Base-by-base conservation (phyloP, 768 basidiomycete genomes). In the Infundibulicybe gibba region DNA sequence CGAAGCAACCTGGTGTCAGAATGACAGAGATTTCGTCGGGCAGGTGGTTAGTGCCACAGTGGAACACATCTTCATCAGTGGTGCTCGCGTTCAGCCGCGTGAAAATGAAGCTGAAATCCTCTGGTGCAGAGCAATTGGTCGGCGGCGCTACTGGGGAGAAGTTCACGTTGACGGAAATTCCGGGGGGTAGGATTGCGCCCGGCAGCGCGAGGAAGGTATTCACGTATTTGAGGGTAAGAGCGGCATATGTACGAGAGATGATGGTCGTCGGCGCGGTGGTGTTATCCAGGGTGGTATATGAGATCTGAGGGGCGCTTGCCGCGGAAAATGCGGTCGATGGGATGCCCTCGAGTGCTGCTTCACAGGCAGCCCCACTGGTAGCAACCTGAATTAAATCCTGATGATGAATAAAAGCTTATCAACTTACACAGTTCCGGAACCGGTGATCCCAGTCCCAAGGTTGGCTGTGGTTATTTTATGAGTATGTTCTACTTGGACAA, bases 131-230 rank as follows among this genome's bases (percentile, higher is more conserved):
- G 49, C 69, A 71, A 42, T 41, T 46, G 41, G 52, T 51, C 25
- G 25, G 25, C 25, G 25, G 3, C 25, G 25, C 8, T 17, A 54
- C 58, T 14, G 62, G 43, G 5, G 67, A 57, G 52, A 56, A 67
- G 52, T 69, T 71, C 49, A 71, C 67, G 50, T 68, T 69, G 37
- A 71, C 48, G 19, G 61, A 55, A 33, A 64, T 54, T 33, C 57
- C 57, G 1, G 57, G 17, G 1, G 67, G 69, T 14, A 71, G 62
- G 48, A 65, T 49, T 13, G 66, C 59, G 10, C 51, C 44, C 2
- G 53, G 43, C 8, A 50, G 20, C 12, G 49, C 48, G 32, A 63
- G 45, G 40, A 68, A 49, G n/a, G 59, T 42, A 12, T 45, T 19
- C 2, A 49, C 45, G 33, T 59, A 44, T 11, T 32, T 55, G 6